A percentile compares a stretch with the other conserved stretches of the same genome.
These are phyloP conservation scores for Neohortaea acidophila DNA, from an alignment of 495 filamentous ascomycete genomes.

Conservation along the genomic window DNA sequence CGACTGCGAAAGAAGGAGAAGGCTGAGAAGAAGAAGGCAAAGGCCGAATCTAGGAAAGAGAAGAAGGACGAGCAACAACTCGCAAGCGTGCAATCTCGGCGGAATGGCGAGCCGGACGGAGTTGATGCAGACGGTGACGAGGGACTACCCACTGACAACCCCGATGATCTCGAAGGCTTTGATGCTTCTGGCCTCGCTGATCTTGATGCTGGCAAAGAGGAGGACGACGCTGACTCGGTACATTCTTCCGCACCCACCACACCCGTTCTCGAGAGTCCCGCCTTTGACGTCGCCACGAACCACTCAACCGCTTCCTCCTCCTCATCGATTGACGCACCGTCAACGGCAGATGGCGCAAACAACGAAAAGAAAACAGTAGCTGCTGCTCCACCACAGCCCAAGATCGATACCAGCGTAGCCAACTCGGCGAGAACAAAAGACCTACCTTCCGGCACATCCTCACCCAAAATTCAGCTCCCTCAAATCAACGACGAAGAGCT, in stretches of 20 bases:
- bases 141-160: background rate
- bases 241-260: constrained; percentile 15
- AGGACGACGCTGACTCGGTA: constrained; percentile 5
- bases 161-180: constrained; percentile 15
- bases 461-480: constrained; percentile 27
- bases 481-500: constrained; percentile 50
- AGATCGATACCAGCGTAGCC: constrained; percentile 5
- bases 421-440: constrained; percentile 25
- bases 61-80: constrained; percentile 17
- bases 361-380: background rate
- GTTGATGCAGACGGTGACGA: constrained; percentile 6
- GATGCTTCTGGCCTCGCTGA: constrained; percentile 25
- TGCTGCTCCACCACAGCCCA: constrained; percentile 1
- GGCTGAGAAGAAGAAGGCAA: constrained; percentile 30
- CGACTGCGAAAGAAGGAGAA: constrained; percentile 31
- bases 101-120: constrained; percentile 1
- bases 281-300: constrained; percentile 15
- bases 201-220: constrained; percentile 1
- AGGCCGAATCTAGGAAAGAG: constrained; percentile 30
- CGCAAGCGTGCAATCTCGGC: constrained; percentile 8
- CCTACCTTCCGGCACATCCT: constrained; percentile 14
- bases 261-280: constrained; percentile 10
- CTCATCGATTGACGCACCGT: constrained; percentile 20
- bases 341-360: constrained; percentile 4
- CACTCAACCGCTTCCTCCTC: constrained; percentile 23